Evolutionary conservation across 148 eudicot genomes (phyloP).

Genomic region (Vaccinium vitisidaea): DNA sequence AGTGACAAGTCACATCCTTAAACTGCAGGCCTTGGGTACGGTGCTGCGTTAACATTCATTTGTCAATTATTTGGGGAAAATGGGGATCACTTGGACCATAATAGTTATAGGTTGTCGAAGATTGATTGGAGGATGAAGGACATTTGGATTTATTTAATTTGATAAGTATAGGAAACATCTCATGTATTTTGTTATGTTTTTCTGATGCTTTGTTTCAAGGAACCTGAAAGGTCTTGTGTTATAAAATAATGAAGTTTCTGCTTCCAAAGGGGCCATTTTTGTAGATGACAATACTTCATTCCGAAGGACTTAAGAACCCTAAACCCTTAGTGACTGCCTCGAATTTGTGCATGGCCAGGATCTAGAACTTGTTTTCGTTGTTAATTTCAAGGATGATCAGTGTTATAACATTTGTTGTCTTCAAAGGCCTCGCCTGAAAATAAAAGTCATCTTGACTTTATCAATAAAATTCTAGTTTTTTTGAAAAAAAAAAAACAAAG

Average conservation of each 20-base stretch:
- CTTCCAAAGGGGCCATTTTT: not conserved
- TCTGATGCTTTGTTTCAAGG: not conserved
- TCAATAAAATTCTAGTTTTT: not conserved
- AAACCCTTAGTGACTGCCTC: not conserved
- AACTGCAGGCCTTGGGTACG: not conserved
- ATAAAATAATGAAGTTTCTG: not conserved
- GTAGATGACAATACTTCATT: not conserved
- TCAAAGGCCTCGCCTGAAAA: not conserved
- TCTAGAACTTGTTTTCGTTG: not conserved
- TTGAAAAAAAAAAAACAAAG: not conserved
- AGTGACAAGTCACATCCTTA: not conserved
- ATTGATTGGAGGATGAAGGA: not conserved
- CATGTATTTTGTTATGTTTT: not conserved
- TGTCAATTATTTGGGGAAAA: not conserved
- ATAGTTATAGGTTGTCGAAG: not conserved
- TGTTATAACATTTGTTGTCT: not conserved
- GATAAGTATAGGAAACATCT: not conserved
- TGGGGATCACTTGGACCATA: not conserved
- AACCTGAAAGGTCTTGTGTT: not conserved
- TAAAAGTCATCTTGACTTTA: not conserved
- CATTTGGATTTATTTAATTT: not conserved
- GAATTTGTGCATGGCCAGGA: not conserved
- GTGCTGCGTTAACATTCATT: not conserved
- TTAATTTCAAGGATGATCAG: not conserved
- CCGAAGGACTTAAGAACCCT: not conserved